These are phyloP conservation scores for Panicum hallii DNA, from an alignment of 202 grass and related monocot species.

Conservation along the genomic window DNA sequence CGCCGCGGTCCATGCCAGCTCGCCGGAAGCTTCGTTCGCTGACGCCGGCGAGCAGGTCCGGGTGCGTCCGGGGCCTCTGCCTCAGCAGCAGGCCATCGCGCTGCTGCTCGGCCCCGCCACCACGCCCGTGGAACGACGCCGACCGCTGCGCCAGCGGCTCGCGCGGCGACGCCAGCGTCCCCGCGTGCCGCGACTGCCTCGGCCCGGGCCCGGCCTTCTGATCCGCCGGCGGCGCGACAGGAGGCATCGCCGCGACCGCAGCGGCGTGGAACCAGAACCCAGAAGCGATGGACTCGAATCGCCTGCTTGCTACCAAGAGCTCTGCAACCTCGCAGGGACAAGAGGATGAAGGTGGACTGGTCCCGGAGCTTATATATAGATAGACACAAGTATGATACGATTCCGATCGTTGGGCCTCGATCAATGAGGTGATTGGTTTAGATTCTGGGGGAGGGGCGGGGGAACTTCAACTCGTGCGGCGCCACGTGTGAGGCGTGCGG, in stretches of 20 bases:
- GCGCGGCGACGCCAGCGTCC: background rate
- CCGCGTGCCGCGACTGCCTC: background rate
- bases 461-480: background rate
- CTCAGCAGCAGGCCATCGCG: slow-evolving; percentile 24
- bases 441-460: background rate
- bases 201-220: slow-evolving; percentile 15
- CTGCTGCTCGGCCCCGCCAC: slow-evolving; percentile 20
- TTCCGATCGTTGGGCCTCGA: background rate
- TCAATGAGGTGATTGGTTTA: background rate
- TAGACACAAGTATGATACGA: background rate
- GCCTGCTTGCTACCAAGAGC: background rate
- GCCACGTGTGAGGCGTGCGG: slow-evolving; percentile 9
- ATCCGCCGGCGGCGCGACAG: slow-evolving; percentile 29
- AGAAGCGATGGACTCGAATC: background rate
- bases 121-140: slow-evolving; percentile 63
- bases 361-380: background rate
- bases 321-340: background rate
- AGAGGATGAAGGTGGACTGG: background rate
- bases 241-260: slow-evolving; percentile 7
- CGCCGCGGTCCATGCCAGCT: background rate
- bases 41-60: slow-evolving; percentile 55
- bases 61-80: slow-evolving; percentile 59
- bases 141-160: slow-evolving; percentile 33
- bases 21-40: slow-evolving; percentile 14
- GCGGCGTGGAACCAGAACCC: background rate